Evolutionary conservation across 2,329 filamentous ascomycete genomes (phyloP).

Genomic region (Penicillium oxalicum): DNA sequence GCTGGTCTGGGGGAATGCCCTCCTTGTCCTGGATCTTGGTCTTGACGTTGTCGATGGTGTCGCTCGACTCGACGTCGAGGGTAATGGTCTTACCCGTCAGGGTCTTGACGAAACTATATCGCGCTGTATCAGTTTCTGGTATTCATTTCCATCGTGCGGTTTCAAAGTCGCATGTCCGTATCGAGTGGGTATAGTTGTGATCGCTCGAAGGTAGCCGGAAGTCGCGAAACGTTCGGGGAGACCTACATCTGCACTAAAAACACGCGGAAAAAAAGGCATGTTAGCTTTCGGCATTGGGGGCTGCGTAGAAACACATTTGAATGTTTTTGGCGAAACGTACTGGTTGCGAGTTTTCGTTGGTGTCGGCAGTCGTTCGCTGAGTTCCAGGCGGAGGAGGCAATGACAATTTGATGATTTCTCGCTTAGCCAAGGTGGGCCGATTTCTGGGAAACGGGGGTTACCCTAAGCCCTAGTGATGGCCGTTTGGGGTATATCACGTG

Average conservation of each 20-base stretch:
- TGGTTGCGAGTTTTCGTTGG: slow-evolving; percentile 44
- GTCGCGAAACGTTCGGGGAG: slow-evolving; percentile 25
- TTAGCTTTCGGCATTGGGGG: slow-evolving; percentile 41
- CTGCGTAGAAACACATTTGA: slow-evolving; percentile 10
- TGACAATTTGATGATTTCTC: slow-evolving; percentile 39
- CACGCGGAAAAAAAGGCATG: slow-evolving; percentile 30
- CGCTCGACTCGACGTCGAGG: slow-evolving; percentile 96
- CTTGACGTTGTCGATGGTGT: slow-evolving; percentile 99
- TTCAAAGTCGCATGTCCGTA: slow-evolving; percentile 14
- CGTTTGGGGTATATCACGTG: slow-evolving; percentile 14
- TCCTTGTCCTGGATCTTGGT: slow-evolving; percentile 99
- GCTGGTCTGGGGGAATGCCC: slow-evolving; percentile 95
- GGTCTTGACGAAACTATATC: slow-evolving; percentile 95
- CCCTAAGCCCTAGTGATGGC: slow-evolving; percentile 37
- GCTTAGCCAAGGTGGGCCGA: slow-evolving; percentile 39
- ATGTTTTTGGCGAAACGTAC: slow-evolving; percentile 32
- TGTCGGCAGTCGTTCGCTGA: slow-evolving; percentile 39
- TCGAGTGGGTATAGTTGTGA: slow-evolving; percentile 16
- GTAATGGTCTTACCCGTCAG: slow-evolving; percentile 99
- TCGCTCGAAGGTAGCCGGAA: slow-evolving; percentile 16
- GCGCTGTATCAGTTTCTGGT: slow-evolving; percentile 22
- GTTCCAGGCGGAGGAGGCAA: slow-evolving; percentile 32
- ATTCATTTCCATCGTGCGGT: slow-evolving; percentile 13
- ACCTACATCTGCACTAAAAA: slow-evolving; percentile 83
- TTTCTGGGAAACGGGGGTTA: slow-evolving; percentile 14